Base-by-base conservation (phyloP, 352 stramenopile genomes). In the Pythium aristosporum region DNA sequence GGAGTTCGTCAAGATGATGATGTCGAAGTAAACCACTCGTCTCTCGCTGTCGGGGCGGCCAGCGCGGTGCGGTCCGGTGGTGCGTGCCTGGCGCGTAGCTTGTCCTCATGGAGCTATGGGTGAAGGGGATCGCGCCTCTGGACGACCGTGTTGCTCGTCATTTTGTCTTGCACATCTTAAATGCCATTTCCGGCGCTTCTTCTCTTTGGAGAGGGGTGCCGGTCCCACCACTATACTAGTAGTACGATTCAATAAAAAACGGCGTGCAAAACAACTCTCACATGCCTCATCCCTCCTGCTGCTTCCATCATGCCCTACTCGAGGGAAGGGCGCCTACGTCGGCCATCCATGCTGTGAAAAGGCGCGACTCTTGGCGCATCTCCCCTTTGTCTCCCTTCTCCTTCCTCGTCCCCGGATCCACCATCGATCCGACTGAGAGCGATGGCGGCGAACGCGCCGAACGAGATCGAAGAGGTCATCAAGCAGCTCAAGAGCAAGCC, bases 1-100 rank as follows among this genome's bases (percentile, higher is more conserved):
- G 84, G 97, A 99, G 79, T 99, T 99, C 77, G 96, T 99, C 71
- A 98, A 98, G 91, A 99, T 99, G 95, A 99, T 99, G 96, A 99
- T 99, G 92, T 96, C 88, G 76, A 97, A 97, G 87, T 97, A 97
- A 94, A 66, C 44, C 21, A 47, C 28, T 34, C 12, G 50, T 49
- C 20, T 46, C 23, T 15, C 23, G 8, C 16, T 50, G 23, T 28
- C 16, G 4, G 13, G n/a, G 48, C 37, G 30, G 30, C 39, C 39
- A 7, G 18, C 18, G 39, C 39, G 39, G 10, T 3, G 2, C 13
- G 13, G 2, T n/a, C 15, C 2, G 34, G 34, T 15, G 8, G 34
- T 13, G 34, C 8, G 8, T 39, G 3, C 1, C 34, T 13, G 3
- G 25, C 5, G 25, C 25, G 25, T 30, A 30, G 25, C 25, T 30